Percentiles rank a stretch among this genome's conserved stretches.
These are phyloP conservation scores for Colletotrichum limetticola DNA, from an alignment of 2,329 filamentous ascomycete genomes.

Conservation along the genomic window DNA sequence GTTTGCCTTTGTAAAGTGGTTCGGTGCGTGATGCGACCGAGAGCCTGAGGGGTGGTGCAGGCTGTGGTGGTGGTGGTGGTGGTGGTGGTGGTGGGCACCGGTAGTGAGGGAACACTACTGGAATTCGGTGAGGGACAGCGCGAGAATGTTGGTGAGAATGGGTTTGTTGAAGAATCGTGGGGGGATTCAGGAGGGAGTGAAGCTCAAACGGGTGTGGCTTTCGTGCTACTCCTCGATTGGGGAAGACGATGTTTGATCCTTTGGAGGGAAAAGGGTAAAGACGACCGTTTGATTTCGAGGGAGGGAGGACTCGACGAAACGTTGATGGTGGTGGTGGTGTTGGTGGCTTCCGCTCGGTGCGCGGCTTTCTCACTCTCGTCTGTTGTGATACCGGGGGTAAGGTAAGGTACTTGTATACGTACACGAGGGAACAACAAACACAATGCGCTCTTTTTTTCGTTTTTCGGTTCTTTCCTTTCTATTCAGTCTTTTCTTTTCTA, in stretches of 20 bases:
- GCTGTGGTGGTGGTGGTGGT: neutral
- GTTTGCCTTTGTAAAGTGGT: no score
- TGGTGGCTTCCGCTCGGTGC: no score
- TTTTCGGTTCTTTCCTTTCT: no score
- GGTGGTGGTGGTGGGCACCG: neutral
- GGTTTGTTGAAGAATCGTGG: conserved; percentile 14
- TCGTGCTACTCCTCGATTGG: conserved; percentile 24
- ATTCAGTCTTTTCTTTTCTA: no score
- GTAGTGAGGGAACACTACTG: neutral
- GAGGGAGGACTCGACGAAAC: no score
- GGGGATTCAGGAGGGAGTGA: neutral
- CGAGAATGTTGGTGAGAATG: conserved; percentile 12
- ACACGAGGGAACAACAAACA: neutral
- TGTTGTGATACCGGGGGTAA: neutral
- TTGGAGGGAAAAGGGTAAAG: conserved; percentile 3
- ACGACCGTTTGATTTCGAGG: neutral
- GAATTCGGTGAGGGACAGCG: neutral
- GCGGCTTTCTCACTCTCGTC: neutral
- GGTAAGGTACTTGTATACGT: neutral
- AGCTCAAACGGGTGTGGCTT: conserved; percentile 18
- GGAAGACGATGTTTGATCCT: neutral
- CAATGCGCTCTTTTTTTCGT: neutral
- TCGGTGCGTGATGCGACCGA: no score
- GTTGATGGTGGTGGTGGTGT: no score
- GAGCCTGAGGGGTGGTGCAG: no score